Base-by-base conservation (phyloP, 1,139 yeast species). In the Magnusiomyces fungicola region DNA sequence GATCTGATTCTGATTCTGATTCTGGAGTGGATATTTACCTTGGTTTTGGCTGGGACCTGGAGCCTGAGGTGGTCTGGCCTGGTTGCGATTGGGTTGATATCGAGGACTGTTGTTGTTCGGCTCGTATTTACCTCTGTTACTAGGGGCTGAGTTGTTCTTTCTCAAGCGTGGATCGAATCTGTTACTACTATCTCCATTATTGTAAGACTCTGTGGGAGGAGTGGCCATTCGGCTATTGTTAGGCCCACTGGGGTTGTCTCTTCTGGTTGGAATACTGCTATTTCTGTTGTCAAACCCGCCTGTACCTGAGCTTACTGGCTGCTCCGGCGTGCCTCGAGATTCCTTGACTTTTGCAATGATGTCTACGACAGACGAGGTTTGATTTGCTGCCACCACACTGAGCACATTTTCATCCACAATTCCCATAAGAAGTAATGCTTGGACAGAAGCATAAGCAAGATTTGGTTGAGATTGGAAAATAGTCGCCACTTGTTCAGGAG, bases 371-470 rank as follows among this genome's bases (percentile, higher is more conserved):
- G 45, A 19, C 21, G 32, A 12, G n/a, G 30, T 42, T 2, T 18
- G 45, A n/a, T 42, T 32, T 3, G 36, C 6, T 9, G 45, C 29
- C 7, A 42, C 45, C 7, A 16, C 22, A 4, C 38, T 30, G 19
- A 42, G 22, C 14, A 42, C 45, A 21, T 32, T 30, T 22, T 78
- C 76, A 47, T 73, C 76, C 9, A 81, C 74, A 7, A 78, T 65
- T 32, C 81, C 81, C 60, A 81, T 69, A 49, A 83, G 68, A 52
- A 89, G 67, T 50, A 87, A 69, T 1, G 84, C 74, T 61, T 90
- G 97, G 4, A 90, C 87, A 33, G 89, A 70, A 0, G 96, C 94
- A 62, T 83, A 88, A 1, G 87, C 72, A 48, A 90, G 69, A 59
- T 87, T 96, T 0, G 95, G 95, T 55, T 83, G 82, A 53, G 80